A percentile compares a stretch with the other conserved stretches of the same genome.
Conservation (phyloP, 2,329 filamentous ascomycete species). For the Neonectria coccinea region DNA sequence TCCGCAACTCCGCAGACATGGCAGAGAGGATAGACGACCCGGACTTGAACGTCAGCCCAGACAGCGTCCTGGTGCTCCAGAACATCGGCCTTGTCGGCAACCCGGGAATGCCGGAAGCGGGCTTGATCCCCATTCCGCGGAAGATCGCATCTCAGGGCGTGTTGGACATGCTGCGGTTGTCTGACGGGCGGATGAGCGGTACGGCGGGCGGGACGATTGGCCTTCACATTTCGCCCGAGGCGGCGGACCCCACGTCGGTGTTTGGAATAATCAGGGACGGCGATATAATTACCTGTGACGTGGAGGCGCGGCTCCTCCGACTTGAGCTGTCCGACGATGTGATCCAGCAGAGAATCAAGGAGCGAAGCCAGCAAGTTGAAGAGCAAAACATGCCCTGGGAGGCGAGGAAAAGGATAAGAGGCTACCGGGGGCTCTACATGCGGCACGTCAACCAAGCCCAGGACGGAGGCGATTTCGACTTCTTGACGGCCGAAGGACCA, state of each 20-base stretch:
- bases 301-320: conserved; percentile 70
- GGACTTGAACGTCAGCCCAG: conserved; percentile 69
- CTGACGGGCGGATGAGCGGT: conserved; percentile 88
- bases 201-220: conserved; percentile 92
- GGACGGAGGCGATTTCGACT: conserved; percentile 71
- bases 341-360: conserved; percentile 68
- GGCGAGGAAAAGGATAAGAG: conserved; percentile 57
- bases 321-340: conserved; percentile 77
- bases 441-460: conserved; percentile 70
- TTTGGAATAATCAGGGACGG: conserved; percentile 82
- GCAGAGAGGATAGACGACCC: conserved; percentile 69
- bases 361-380: conserved; percentile 64
- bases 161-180: conserved; percentile 84
- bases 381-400: conserved; percentile 50
- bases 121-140: conserved; percentile 73
- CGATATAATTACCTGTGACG: conserved; percentile 83
- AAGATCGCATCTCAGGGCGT: conserved; percentile 82
- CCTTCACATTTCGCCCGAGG: conserved; percentile 88
- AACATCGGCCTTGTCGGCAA: conserved; percentile 92
- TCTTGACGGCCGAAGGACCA: conserved; percentile 62
- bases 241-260: conserved; percentile 78
- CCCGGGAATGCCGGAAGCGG: conserved; percentile 93
- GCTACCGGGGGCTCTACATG: conserved; percentile 71
- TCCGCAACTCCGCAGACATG: conserved; percentile 82
- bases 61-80: conserved; percentile 81